Evolutionary conservation across 495 filamentous ascomycete species (phyloP).

Genomic region (Parachaetomium inaequale): DNA sequence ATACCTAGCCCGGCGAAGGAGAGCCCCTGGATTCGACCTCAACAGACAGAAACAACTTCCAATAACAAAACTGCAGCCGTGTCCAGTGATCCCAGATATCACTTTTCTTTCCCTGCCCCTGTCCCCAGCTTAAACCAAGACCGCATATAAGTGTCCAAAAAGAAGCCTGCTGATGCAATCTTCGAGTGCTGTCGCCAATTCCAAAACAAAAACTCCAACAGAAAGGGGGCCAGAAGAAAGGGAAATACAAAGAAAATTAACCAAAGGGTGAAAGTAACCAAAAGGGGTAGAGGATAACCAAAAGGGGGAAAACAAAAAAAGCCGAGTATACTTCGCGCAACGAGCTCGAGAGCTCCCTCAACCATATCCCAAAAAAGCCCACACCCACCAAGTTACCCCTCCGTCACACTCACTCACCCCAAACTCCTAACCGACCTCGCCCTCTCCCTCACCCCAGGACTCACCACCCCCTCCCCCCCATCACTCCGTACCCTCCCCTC

Average conservation of each 20-base stretch:
- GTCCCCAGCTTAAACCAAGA: not conserved
- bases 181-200: not conserved
- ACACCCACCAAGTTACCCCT: not conserved
- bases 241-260: not conserved
- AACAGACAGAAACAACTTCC: not conserved
- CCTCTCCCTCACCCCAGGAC: not conserved
- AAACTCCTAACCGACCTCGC: not conserved
- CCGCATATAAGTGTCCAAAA: not conserved
- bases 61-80: not conserved
- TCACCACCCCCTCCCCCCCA: not conserved
- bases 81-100: not conserved
- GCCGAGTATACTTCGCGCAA: not conserved
- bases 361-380: not conserved
- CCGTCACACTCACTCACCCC: not conserved
- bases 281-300: not conserved
- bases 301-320: not conserved
- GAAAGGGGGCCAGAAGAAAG: not conserved
- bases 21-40: not conserved
- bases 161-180: too few relatives aligned
- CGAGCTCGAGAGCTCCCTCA: not conserved
- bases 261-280: not conserved
- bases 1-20: not conserved
- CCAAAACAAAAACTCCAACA: not conserved
- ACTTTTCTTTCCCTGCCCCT: not conserved
- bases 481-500: slow-evolving; percentile 15